Conservation (phyloP, 257 asterid species). For the Lycium ferocissimum region DNA sequence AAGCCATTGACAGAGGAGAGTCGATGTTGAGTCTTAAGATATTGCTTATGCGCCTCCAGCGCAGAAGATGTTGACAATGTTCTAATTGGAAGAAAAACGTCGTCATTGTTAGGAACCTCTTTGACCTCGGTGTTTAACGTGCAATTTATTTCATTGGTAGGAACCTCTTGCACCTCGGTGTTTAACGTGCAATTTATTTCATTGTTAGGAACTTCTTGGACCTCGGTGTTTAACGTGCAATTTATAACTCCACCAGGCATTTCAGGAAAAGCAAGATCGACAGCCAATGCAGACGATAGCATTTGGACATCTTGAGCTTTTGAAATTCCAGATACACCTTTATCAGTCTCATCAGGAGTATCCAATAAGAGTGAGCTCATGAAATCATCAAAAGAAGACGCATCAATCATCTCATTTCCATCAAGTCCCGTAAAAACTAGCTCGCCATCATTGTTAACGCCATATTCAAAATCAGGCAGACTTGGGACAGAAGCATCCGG, state of each 20-base stretch:
- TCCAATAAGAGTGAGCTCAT: constrained; percentile 65
- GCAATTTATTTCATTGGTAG: too few relatives aligned
- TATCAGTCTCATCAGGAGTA: constrained; percentile 45
- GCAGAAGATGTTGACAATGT: constrained; percentile 49
- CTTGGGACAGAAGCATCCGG: constrained; percentile 35
- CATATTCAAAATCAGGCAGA: constrained; percentile 33
- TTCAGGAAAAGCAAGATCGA: constrained; percentile 52
- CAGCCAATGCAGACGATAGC: constrained; percentile 42
- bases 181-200: too few relatives aligned
- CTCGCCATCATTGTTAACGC: constrained; percentile 50
- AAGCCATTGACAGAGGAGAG: too few relatives aligned
- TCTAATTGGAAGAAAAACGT: constrained; percentile 69
- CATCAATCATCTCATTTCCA: constrained; percentile 51
- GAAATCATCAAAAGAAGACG: constrained; percentile 55
- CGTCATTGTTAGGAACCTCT: constrained; percentile 78
- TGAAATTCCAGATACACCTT: constrained; percentile 32
- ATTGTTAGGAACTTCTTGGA: too few relatives aligned
- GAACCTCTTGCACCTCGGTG: too few relatives aligned
- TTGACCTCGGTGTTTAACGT: constrained; percentile 68
- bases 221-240: too few relatives aligned
- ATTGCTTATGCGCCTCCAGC: constrained; percentile 39
- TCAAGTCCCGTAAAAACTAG: constrained; percentile 43
- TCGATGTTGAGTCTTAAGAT: constrained; percentile 35
- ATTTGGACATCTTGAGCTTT: constrained; percentile 42
- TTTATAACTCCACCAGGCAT: constrained; percentile 61